Evolutionary conservation across 805 yeast genomes (phyloP), one percentile per base, ranked within the genome.

Genomic region (Alloascoidea hylecoeti): DNA sequence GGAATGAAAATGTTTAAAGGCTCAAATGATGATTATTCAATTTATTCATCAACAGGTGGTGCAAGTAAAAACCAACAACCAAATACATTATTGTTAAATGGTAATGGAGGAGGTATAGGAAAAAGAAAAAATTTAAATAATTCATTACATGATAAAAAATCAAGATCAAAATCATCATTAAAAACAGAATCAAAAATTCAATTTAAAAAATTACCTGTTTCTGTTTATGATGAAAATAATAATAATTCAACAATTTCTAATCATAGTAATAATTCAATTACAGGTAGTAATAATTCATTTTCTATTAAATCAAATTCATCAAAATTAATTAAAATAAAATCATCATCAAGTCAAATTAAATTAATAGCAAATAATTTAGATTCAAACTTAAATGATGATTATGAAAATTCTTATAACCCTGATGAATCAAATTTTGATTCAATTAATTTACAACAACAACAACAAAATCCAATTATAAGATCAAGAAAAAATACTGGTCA

Each of bases 1-100:
- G 14, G 28, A 9, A 17, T 17, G 5, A 33, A 16, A 16, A 18
- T 17, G 12, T 61, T 63, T 41, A 64, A 67, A 0, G 69, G 63
- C 36, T 57, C 62, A 6, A 68, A 63, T 36, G 54, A 55, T 3
- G 64, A 57, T 30, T 60, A 64, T 2, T 49, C 59, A n/a, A 43
- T 56, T 23, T 61, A 49, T 33, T 39, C 48, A 30, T 45, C 54
- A 12, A 6, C 36, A 17, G 17, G 13, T 4, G 5, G 5, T 19
- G 32, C 17, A 17, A 15, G 4, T n/a, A n/a, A n/a, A n/a, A n/a
- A n/a, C n/a, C n/a, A n/a, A n/a, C n/a, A n/a, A n/a, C n/a, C n/a
- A n/a, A n/a, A n/a, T n/a, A n/a, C n/a, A n/a, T n/a, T n/a, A n/a
- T n/a, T n/a, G n/a, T n/a, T n/a, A n/a, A n/a, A n/a, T n/a, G n/a